A percentile compares a stretch with the other conserved stretches of the same genome.
Conservation (phyloP, 1,284 basidiomycete species). For the Stygiomarasmius scandens region DNA sequence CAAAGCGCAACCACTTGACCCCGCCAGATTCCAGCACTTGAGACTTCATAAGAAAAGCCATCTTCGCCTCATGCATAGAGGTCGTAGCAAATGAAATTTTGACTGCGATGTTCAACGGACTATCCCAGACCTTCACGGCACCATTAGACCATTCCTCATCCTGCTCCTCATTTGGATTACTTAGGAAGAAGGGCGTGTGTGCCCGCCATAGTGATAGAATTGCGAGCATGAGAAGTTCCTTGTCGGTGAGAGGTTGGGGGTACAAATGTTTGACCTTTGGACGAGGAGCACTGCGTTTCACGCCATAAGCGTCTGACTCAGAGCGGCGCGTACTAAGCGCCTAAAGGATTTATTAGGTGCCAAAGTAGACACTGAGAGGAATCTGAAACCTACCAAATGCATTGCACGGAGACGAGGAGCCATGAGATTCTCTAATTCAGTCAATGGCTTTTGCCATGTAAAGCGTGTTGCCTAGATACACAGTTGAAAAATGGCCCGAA, state of each 20-base stretch:
- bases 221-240: constrained; percentile 66
- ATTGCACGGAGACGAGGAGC: constrained; percentile 55
- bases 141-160: constrained; percentile 49
- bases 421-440: constrained; percentile 46
- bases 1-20: constrained; percentile 36
- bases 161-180: constrained; percentile 31
- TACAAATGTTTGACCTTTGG: constrained; percentile 59
- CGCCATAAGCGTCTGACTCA: constrained; percentile 60
- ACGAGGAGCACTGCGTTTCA: constrained; percentile 54
- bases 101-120: constrained; percentile 61
- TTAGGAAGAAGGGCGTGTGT: constrained; percentile 54
- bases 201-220: constrained; percentile 70
- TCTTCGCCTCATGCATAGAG: constrained; percentile 49
- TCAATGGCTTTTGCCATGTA: constrained; percentile 59
- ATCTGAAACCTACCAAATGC: constrained; percentile 46
- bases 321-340: constrained; percentile 47
- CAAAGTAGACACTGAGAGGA: constrained; percentile 3
- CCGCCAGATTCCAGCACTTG: constrained; percentile 21
- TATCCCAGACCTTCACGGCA: constrained; percentile 58
- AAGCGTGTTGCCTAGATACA: constrained; percentile 54
- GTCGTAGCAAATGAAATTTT: constrained; percentile 60
- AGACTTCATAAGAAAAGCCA: constrained; percentile 45
- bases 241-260: constrained; percentile 60
- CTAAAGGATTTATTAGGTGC: constrained; percentile 33
- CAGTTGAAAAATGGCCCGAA: background rate